Evolutionary conservation across 805 yeast species (phyloP), one percentile per base, ranked within the genome.

Genomic region (Metschnikowia kunwiensis): DNA sequence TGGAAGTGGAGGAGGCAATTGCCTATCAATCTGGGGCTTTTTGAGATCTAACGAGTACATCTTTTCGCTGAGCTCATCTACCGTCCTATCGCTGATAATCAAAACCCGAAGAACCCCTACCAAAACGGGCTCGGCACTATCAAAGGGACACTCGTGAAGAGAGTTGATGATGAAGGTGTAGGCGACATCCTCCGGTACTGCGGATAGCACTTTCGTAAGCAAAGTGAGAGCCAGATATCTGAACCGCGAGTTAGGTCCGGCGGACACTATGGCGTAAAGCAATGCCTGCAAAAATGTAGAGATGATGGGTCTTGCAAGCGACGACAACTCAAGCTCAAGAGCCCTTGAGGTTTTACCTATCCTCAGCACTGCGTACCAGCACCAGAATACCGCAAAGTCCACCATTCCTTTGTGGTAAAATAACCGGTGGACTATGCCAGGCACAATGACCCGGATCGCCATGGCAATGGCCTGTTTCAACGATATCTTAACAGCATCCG

Each of bases 31-130:
- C 43, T 53, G 49, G 9, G 21, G 6, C 71, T 74, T 5, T 13
- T 33, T 36, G 26, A 40, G 36, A 13, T 30, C 25, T 16, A 45
- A 36, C 35, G 30, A 37, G n/a, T 20, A 14, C 31, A 43, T 25
- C 4, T 47, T 34, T 9, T 48, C 50, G 14, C 35, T 29, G 13
- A 47, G 28, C 5, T 38, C 48, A 7, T 39, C 36, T 2, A 27
- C 37, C 6, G 25, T 19, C 46, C 44, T 50, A 12, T 51, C 50
- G 25, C 40, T 38, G 5, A 72, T 49, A 46, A 79, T 57, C 44
- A 87, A 65, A 47, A 81, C 86, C 55, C 82, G 86, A 51, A 87
- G 70, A 16, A 86, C 77, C 4, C 81, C 77, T 12, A 86, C 72
- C 24, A 78, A 60, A 3, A 78, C 78, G 16, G 81, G 68, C 47